Conservation (phyloP, 176 grass and related monocot genomes). For the Ensete glaucum region DNA sequence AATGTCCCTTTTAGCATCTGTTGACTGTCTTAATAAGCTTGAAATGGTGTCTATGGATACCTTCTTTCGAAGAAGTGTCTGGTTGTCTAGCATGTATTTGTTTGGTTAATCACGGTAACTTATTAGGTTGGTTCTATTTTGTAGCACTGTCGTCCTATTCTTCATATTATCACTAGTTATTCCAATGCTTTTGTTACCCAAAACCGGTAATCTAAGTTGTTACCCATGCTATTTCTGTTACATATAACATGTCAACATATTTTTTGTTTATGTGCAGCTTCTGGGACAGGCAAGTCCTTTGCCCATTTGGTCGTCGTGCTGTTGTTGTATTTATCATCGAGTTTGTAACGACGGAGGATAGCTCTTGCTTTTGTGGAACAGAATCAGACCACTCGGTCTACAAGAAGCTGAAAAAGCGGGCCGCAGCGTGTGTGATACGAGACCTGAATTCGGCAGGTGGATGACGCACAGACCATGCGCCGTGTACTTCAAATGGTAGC, state of each 20-base stretch:
- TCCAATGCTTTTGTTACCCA: background rate
- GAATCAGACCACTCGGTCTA: conserved; percentile 2
- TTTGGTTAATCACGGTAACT: no score
- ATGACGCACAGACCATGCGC: background rate
- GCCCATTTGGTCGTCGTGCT: conserved; percentile 7
- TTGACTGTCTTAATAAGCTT: no score
- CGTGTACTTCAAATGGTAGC: background rate
- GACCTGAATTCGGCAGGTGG: background rate
- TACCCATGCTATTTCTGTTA: background rate
- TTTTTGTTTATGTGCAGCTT: conserved; percentile 25
- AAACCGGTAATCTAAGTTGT: background rate
- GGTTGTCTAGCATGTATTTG: no score
- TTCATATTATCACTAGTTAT: no score
- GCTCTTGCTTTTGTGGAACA: conserved; percentile 1
- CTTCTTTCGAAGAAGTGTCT: no score
- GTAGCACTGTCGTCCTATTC: no score
- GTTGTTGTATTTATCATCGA: conserved; percentile 22
- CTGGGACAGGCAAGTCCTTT: conserved; percentile 2
- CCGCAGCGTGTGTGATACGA: conserved; percentile 1
- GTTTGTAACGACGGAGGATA: conserved; percentile 10
- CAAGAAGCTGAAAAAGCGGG: background rate
- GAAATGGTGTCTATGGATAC: no score
- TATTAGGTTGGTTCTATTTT: no score
- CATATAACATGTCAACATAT: background rate
- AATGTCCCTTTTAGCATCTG: no score